A percentile compares a stretch with the other conserved stretches of the same genome.
phyloP scores from a whole-genome alignment of 208 protist genomes.

The Polymyxa betae region DNA sequence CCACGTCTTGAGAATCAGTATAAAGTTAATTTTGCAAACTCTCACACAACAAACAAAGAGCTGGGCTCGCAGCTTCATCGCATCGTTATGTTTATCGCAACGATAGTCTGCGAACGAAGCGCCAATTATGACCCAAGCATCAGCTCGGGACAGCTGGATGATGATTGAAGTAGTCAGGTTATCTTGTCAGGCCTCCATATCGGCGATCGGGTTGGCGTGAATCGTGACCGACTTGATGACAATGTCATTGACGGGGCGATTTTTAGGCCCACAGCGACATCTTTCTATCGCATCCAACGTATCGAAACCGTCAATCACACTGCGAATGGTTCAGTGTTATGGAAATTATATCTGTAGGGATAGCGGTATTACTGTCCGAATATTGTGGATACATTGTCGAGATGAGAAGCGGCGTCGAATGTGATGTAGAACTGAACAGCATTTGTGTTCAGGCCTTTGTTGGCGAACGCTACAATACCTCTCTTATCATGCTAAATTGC shows the following conservation, averaged over 20 bases:
- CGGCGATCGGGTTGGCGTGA: constrained; percentile 62
- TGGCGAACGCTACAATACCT: constrained; percentile 56
- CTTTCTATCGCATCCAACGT: constrained; percentile 62
- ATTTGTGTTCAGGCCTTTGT: constrained; percentile 58
- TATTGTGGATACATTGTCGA: constrained; percentile 57
- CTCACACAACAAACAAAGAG: too few species aligned
- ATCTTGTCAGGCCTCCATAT: constrained; percentile 61
- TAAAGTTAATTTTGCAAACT: too few species aligned
- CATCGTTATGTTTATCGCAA: too few species aligned
- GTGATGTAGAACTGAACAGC: constrained; percentile 59
- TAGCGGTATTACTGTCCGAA: not conserved
- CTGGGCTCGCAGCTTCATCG: too few species aligned
- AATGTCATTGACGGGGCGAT: constrained; percentile 55
- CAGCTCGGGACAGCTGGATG: too few species aligned
- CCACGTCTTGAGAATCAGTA: too few species aligned
- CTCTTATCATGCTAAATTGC: constrained; percentile 30
- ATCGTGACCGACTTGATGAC: constrained; percentile 59
- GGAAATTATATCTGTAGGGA: too few species aligned
- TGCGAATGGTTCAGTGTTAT: not conserved
- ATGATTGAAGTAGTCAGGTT: too few species aligned
- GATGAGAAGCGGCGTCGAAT: constrained; percentile 30
- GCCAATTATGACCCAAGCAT: too few species aligned
- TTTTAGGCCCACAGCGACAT: constrained; percentile 27
- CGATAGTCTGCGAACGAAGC: too few species aligned
- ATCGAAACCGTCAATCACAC: constrained; percentile 58